Percentiles rank a stretch among this genome's conserved stretches.
These are phyloP conservation scores for Carex kokanica DNA, from an alignment of 176 grass and related monocot genomes.

Conservation along the genomic window DNA sequence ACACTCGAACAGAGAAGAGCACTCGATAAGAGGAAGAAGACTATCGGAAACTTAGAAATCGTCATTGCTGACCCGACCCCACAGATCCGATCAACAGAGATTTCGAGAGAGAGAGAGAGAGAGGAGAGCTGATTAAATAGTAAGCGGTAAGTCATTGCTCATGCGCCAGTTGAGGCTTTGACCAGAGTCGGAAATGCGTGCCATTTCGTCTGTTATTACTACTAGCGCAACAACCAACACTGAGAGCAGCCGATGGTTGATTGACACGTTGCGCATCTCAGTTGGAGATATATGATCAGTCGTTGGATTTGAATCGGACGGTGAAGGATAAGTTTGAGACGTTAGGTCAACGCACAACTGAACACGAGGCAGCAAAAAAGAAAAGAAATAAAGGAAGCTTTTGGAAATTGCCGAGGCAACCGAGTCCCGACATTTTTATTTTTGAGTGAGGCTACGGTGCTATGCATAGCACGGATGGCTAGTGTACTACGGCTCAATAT, in stretches of 20 bases:
- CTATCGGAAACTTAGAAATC: conserved; percentile 34
- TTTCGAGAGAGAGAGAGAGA: neutral
- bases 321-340: neutral
- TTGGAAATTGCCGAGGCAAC: neutral
- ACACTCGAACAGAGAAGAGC: conserved; percentile 34
- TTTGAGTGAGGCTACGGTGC: no score
- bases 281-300: neutral
- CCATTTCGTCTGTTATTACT: neutral
- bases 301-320: conserved; percentile 1
- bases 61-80: conserved; percentile 33
- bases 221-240: neutral
- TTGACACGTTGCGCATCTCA: neutral
- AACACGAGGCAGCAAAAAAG: neutral
- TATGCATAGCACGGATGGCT: no score
- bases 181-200: neutral
- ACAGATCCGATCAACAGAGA: conserved; percentile 14
- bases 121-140: neutral
- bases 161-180: neutral
- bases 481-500: no score
- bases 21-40: conserved; percentile 21
- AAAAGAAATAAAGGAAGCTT: neutral
- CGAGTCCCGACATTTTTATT: no score
- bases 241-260: neutral
- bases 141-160: neutral
- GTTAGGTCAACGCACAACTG: conserved; percentile 14